Conservation (phyloP, 371 early-diverging fungal species). For the Rhizopus stolonifer region DNA sequence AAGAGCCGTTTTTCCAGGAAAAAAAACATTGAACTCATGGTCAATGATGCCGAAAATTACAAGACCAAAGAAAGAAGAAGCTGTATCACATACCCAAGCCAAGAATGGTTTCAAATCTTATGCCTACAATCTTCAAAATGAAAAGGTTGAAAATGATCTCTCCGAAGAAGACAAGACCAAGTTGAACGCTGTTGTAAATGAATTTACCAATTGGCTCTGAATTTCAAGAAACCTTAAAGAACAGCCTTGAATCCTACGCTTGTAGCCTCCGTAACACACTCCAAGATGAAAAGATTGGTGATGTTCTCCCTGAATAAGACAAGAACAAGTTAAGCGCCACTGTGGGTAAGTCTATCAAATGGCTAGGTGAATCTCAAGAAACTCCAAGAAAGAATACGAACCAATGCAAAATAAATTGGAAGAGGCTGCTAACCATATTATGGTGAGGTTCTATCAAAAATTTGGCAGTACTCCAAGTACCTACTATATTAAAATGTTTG, state of each 20-base stretch:
- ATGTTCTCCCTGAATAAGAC: slow-evolving; percentile 64
- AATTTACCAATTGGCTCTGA: no score
- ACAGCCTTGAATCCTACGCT: no score
- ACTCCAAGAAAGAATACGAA: slow-evolving; percentile 91
- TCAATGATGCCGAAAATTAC: no score
- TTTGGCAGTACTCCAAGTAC: slow-evolving; percentile 53
- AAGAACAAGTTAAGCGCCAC: slow-evolving; percentile 81
- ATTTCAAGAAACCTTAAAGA: no score
- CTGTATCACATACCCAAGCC: slow-evolving; percentile 78
- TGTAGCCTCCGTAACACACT: slow-evolving; percentile 86
- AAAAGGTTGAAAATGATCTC: no score
- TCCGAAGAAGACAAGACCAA: no score
- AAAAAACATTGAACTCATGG: no score
- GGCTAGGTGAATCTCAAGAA: slow-evolving; percentile 83
- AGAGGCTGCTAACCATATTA: slow-evolving; percentile 86
- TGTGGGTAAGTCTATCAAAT: slow-evolving; percentile 81
- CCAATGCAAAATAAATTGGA: slow-evolving; percentile 85
- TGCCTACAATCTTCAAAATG: no score
- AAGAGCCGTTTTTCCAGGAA: no score
- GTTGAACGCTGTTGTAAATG: no score
- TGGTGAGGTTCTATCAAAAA: slow-evolving; percentile 72
- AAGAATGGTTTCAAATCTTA: slow-evolving; percentile 87
- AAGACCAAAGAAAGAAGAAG: no score
- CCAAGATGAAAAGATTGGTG: slow-evolving; percentile 76
- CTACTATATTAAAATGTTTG: no score